Evolutionary conservation across 768 basidiomycete genomes (phyloP), one percentile per base, ranked within the genome.

Genomic region (Dacryopinax spathularia): DNA sequence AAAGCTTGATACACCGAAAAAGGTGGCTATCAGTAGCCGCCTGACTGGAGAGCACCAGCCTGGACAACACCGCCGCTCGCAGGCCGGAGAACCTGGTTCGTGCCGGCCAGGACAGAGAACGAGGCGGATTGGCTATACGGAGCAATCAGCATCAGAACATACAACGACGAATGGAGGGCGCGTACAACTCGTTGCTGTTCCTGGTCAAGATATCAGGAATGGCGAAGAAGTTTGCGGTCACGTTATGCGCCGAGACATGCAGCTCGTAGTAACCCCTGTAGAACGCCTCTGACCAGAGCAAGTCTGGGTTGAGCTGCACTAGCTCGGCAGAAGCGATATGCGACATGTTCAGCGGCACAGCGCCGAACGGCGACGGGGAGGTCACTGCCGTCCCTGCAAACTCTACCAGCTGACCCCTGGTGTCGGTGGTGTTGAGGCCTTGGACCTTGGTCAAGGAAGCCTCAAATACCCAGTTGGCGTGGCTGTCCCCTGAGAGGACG

Each of bases 361-460:
- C 72, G 15, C 80, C 79, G 66, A 83, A 82, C 5, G 79, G 65
- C 15, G 81, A 81, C 3, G 68, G 68, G 1, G 81, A 82, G 0
- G 81, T 79, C 13, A 85, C 84, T 0, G 81, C 81, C 0, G 83
- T 82, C 1, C 84, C 83, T 13, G 82, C 82, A 66, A 84, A 84
- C 72, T 85, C 83, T 15, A 84, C 83, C 79, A 82, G 59, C 82
- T 74, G 0, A 79, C 79, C 9, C 82, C 82, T 5, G 71, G 63
- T 2, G 72, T 82, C 83, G 29, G 79, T 80, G 43, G 20, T 33
- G 44, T 66, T 64, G 59, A 63, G 22, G 64, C 77, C 62, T 62
- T 79, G 77, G 75, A 76, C 33, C 68, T 75, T 1, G 79, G 67
- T 66, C 80, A 81, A 78, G 35, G 80, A 78, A 16, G 82, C 75